These are phyloP conservation scores for Lineolata rhizophorae DNA, from an alignment of 495 filamentous ascomycete genomes.

Conservation along the genomic window DNA sequence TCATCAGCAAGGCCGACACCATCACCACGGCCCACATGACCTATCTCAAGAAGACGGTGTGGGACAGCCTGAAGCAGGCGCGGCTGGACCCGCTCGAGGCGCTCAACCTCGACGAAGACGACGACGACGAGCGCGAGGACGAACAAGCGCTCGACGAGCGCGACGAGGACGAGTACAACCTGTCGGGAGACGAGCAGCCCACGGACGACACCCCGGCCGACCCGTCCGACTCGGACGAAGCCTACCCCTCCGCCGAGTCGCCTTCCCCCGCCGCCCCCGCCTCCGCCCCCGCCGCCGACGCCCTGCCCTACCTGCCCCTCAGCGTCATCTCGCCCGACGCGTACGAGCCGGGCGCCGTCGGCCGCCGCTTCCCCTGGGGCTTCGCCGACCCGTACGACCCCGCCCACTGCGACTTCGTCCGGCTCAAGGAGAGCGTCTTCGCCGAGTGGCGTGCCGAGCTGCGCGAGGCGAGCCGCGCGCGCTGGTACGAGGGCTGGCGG, in stretches of 20 bases:
- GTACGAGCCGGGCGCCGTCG: constrained; percentile 52
- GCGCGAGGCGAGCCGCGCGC: constrained; percentile 73
- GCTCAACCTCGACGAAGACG: constrained; percentile 62
- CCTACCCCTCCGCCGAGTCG: too few relatives aligned
- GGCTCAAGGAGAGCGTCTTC: constrained; percentile 78
- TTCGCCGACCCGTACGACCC: constrained; percentile 82
- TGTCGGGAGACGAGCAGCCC: constrained; percentile 10
- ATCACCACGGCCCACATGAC: constrained; percentile 84
- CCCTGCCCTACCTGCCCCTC: constrained; percentile 42
- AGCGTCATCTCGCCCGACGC: constrained; percentile 87
- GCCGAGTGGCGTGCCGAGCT: constrained; percentile 81
- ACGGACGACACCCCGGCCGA: constrained; percentile 11
- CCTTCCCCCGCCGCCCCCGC: background rate
- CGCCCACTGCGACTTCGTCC: constrained; percentile 86
- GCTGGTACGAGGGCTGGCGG: constrained; percentile 95
- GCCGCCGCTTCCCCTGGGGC: constrained; percentile 85
- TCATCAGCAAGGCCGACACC: constrained; percentile 94
- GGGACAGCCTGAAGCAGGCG: constrained; percentile 63
- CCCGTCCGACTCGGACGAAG: constrained; percentile 11
- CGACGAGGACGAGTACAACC: constrained; percentile 19
- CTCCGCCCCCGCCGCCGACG: constrained; percentile 8
- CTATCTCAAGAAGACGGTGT: constrained; percentile 79
- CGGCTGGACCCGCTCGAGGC: constrained; percentile 79
- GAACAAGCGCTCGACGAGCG: constrained; percentile 12
- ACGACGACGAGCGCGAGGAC: constrained; percentile 38